Base-by-base conservation (phyloP, 2,329 filamentous ascomycete species). In the Verticillium dahliae region DNA sequence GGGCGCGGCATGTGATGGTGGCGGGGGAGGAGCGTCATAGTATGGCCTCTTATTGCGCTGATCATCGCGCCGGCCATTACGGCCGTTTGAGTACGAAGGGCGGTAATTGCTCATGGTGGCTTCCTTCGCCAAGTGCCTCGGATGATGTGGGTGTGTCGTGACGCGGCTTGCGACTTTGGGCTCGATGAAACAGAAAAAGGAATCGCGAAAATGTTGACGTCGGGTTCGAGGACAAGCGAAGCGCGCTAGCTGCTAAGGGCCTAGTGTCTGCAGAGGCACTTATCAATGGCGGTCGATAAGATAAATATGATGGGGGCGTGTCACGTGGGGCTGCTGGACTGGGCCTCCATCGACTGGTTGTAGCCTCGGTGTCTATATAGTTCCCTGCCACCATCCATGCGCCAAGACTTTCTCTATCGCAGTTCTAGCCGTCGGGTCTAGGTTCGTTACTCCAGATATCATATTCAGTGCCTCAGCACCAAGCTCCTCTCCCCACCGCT, bases 21-120 rank as follows among this genome's bases (percentile, higher is more conserved):
- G 57, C 18, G 57, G 57, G 13, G 57, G 55, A 14, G 55, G 57
- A 1, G 39, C 38, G 38, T 31, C 27, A 22, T 34, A n/a, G 13
- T 58, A 34, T 34, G 57, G 41, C 27, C 38, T 37, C 15, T 55
- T 35, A 11, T 27, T 37, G 41, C 58, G 58, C 9, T 41, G 38
- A 37, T 45, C 58, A 33, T 45, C 22, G 6, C 58, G 58, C 14
- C 58, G 33, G 45, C 58, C 37, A 11, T 38, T 45, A 1, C 58
- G 31, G n/a, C 58, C 31, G 14, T 54, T 59, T 31, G 41, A 35
- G 33, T 59, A 59, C 22, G 41, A 55, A 10, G 58, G 58, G 4
- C 58, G 58, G 31, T 59, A 59, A n/a, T 45, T 59, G 41, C 34
- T 59, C 58, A 59, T 59, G 10, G 33, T 34, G 22, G 15, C 18